Base-by-base conservation (phyloP, 768 basidiomycete species). In the Lactifluus subvellereus region DNA sequence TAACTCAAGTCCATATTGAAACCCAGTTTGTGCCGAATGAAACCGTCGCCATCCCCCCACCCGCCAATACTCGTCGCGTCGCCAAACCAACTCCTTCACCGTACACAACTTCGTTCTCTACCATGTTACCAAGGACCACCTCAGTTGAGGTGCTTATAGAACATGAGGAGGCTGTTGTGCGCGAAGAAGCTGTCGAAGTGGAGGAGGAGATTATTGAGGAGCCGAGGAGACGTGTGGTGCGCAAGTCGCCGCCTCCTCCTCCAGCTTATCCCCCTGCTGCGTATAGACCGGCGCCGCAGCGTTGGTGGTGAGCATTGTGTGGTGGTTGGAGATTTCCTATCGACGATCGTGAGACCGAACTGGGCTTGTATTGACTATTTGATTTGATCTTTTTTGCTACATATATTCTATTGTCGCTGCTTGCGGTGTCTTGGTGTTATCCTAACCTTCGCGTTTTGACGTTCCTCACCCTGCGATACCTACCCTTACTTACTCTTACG, bases 21-120 rank as follows among this genome's bases (percentile, higher is more conserved):
- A 75, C 73, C 55, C 65, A 70, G 52, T 68, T 71, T 11, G 57
- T 70, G 55, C 71, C 71, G 20, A 71, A 71, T 35, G 66, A 69
- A 58, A 84, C 85, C 66, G 81, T 87, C 69, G 83, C 83, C 57
- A 82, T 87, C 66, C 88, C 88, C 51, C 82, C 88, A 32, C 89
- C 90, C 65, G 86, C 89, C 70, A 88, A 84, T 71, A 91, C 89
- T 55, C 88, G 89, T 65, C 80, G 82, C 69, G 90, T 85, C 62
- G 84, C 87, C 33, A 80, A 82, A 68, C 89, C 90, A 22, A 82
- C 83, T 33, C 90, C 90, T 6, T 84, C 87, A 70, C 80, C 80
- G 7, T 78, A 79, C 33, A 82, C 81, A 22, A 75, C 81, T n/a
- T 77, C 81, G 10, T 79, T 82, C 40, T 80, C 82, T 7, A 78